Percentiles rank a stretch among this genome's conserved stretches.
phyloP scores from a whole-genome alignment of 2,329 filamentous ascomycete species.

The Colletotrichum viniferum region DNA sequence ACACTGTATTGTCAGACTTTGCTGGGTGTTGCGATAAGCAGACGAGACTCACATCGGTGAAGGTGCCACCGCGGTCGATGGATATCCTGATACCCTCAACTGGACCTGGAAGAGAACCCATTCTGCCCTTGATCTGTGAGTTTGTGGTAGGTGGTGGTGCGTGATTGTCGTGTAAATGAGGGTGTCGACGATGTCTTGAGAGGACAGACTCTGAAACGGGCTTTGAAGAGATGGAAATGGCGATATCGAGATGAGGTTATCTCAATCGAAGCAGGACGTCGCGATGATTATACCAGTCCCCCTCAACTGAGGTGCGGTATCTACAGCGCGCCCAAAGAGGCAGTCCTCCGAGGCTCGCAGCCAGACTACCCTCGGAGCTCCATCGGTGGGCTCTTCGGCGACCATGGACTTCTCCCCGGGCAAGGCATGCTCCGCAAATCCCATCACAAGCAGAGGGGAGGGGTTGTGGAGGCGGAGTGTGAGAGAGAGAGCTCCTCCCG shows the following conservation, averaged over 20 bases:
- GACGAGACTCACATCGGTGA: conserved; percentile 67
- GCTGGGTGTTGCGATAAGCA: conserved; percentile 27
- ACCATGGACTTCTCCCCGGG: not conserved
- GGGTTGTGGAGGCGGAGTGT: conserved; percentile 11
- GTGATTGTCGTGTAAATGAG: not conserved
- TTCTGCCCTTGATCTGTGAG: not conserved
- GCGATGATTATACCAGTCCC: not conserved
- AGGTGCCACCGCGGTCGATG: conserved; percentile 52
- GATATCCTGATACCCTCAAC: conserved; percentile 19
- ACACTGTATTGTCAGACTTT: not conserved
- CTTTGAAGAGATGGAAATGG: not conserved
- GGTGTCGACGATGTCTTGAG: not conserved
- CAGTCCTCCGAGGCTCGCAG: not conserved
- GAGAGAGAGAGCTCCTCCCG: not conserved
- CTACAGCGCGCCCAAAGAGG: not conserved
- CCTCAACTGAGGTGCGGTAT: not conserved
- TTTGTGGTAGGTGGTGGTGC: not conserved
- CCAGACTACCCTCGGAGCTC: not conserved
- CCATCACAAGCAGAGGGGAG: not conserved
- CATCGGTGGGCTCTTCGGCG: conserved; percentile 1
- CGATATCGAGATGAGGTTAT: not conserved
- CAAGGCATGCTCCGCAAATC: not conserved
- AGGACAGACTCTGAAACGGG: not conserved
- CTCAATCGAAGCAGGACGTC: not conserved
- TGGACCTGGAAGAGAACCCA: conserved; percentile 13